Base-by-base conservation (phyloP, 148 eudicot genomes). In the Heliosperma pusillum region DNA sequence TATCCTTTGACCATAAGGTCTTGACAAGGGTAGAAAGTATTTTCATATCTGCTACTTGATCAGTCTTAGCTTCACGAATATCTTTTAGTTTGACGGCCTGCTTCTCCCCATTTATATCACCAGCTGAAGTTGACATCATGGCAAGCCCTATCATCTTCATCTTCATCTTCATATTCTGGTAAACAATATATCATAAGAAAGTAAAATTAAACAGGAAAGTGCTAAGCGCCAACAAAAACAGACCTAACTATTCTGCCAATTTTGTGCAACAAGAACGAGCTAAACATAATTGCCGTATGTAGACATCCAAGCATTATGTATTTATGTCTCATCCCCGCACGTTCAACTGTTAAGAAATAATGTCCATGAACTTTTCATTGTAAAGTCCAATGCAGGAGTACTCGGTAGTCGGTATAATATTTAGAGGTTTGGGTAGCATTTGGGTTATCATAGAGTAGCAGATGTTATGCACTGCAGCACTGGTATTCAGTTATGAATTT, bases 1-100 rank as follows among this genome's bases (percentile, higher is more conserved):
- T 91, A 79, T 94, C 98, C 79, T 83, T 94, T 72, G 87, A 81
- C 98, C 98, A 91, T 72, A 94, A 80, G 79, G 86, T 88, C 77
- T 85, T 94, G 8, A 83, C 91, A 13, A 94, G 87, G 65, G 95
- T 89, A 11, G 76, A 66, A 44, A 94, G 86, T 75, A 94, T 89
- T 80, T 86, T 94, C 26, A 86, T 76, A 80, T 89, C 86, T 0
- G 87, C 80, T 50, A 84, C 79, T 74, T 84, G 85, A 61, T 84
- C 88, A 33, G 42, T 63, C 82, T 82, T 86, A 64, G 75, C 74
- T 25, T 67, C 88, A 62, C 55, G 59, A 71, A 66, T 80, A 50
- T 56, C 73, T 42, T 75, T 85, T 76, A 78, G 76, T 75, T 84
- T 82, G 61, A 80, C 25, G 64, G 70, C 82, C 77, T 75, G 83